These are phyloP conservation scores for Thalassiosira hispida DNA, from an alignment of 352 stramenopile species.

Conservation along the genomic window DNA sequence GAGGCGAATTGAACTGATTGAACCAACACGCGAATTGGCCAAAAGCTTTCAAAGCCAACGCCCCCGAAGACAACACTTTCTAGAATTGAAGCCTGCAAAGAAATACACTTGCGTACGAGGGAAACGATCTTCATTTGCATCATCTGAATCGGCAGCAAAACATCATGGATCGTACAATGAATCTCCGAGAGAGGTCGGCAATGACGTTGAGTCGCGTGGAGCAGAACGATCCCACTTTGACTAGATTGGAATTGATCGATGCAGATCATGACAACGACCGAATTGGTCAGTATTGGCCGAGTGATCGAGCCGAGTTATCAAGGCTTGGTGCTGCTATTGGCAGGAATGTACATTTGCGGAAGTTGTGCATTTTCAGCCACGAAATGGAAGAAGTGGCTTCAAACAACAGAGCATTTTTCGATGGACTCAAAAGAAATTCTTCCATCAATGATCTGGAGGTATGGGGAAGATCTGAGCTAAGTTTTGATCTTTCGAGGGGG, in stretches of 20 bases:
- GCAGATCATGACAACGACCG: background rate
- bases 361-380: background rate
- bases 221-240: background rate
- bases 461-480: too few relatives aligned
- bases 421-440: background rate
- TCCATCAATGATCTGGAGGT: background rate
- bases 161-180: background rate
- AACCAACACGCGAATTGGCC: too few relatives aligned
- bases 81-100: too few relatives aligned
- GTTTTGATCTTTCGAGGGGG: background rate
- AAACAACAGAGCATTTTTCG: background rate
- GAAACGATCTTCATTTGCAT: too few relatives aligned
- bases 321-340: background rate
- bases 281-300: background rate
- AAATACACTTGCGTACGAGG: too few relatives aligned
- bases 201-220: background rate
- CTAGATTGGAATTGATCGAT: background rate
- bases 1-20: too few relatives aligned
- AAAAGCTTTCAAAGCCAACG: too few relatives aligned
- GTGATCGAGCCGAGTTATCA: background rate
- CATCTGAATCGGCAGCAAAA: too few relatives aligned
- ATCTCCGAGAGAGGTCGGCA: slow-evolving; percentile 26
- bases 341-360: background rate
- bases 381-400: background rate
- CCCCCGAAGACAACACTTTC: too few relatives aligned